These are phyloP conservation scores for Macrophomina pseudophaseolina DNA, from an alignment of 2,329 filamentous ascomycete species.

Conservation along the genomic window DNA sequence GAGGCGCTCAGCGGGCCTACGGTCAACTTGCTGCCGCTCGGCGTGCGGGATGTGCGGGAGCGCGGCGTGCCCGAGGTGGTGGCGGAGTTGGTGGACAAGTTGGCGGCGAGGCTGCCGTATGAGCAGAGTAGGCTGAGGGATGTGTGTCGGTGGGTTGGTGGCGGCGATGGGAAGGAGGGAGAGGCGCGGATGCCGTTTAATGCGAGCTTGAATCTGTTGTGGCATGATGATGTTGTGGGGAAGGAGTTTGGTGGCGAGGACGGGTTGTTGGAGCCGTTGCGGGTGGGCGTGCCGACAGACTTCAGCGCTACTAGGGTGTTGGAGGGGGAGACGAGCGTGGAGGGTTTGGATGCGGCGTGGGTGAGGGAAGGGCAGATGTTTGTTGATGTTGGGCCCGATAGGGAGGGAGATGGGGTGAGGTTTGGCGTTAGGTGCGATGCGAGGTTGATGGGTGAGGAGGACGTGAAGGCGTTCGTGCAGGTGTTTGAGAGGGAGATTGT, in stretches of 20 bases:
- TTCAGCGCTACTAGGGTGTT: slow-evolving; percentile 10
- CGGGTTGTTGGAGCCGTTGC: slow-evolving; percentile 3
- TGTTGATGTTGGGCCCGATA: slow-evolving; percentile 24
- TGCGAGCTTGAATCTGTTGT: slow-evolving; percentile 41
- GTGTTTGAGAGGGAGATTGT: slow-evolving; percentile 21
- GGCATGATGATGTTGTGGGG: slow-evolving; percentile 31
- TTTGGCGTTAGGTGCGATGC: slow-evolving; percentile 22
- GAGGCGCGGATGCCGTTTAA: slow-evolving; percentile 34
- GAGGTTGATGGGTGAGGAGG: slow-evolving; percentile 23
- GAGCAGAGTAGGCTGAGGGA: slow-evolving; percentile 39
- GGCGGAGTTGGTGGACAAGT: slow-evolving; percentile 30
- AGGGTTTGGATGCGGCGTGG: slow-evolving; percentile 8
- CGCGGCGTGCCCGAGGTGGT: not conserved
- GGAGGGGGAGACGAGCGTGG: slow-evolving; percentile 18
- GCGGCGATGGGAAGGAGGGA: not conserved
- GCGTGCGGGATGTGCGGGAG: slow-evolving; percentile 28
- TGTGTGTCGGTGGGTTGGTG: slow-evolving; percentile 31
- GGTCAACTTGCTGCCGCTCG: slow-evolving; percentile 40
- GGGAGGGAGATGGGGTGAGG: slow-evolving; percentile 8
- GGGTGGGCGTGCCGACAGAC: slow-evolving; percentile 25
- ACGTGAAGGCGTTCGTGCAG: not conserved
- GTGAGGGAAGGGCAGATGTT: slow-evolving; percentile 15
- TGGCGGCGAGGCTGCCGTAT: slow-evolving; percentile 36
- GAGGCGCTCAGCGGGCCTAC: slow-evolving; percentile 38
- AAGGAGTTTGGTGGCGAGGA: slow-evolving; percentile 13